Evolutionary conservation across 768 basidiomycete species (phyloP).

Genomic region (Hericium coralloides): DNA sequence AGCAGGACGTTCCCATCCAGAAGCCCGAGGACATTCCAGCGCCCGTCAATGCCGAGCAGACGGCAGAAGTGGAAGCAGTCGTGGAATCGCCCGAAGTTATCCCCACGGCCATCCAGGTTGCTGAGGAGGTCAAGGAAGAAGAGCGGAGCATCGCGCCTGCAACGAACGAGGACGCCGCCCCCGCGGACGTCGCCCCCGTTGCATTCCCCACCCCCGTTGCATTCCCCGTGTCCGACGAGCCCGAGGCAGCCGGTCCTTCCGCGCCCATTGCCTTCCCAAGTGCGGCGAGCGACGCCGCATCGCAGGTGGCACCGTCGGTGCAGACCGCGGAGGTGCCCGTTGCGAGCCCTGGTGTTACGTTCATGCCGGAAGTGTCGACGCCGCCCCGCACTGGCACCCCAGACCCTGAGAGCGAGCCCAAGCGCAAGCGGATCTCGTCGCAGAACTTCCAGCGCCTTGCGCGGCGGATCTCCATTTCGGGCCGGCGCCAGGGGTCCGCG

Average conservation of each 20-base stretch:
- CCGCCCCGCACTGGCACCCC: constrained; percentile 68
- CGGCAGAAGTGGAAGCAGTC: constrained; percentile 7
- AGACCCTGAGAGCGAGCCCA: constrained; percentile 64
- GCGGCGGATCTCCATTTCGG: constrained; percentile 58
- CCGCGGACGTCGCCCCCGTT: constrained; percentile 19
- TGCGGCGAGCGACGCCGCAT: constrained; percentile 22
- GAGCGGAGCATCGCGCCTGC: constrained; percentile 6
- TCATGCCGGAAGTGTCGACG: constrained; percentile 45
- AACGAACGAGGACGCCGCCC: constrained; percentile 9
- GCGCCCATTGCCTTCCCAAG: constrained; percentile 29
- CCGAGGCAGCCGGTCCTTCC: constrained; percentile 18
- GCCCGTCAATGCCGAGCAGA: constrained; percentile 2
- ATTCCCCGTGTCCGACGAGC: constrained; percentile 24
- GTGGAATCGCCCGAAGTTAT: constrained; percentile 7
- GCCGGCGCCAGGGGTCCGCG: constrained; percentile 39
- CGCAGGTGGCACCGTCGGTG: constrained; percentile 23
- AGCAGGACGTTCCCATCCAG: constrained; percentile 14
- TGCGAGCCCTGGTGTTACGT: constrained; percentile 48
- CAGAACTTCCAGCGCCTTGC: constrained; percentile 83
- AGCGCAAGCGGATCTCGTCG: constrained; percentile 72
- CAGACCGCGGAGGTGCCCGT: constrained; percentile 6
- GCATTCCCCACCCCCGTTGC: constrained; percentile 20
- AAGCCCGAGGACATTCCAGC: constrained; percentile 1
- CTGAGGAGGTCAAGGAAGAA: constrained; percentile 3
- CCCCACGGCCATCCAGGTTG: constrained; percentile 8